A percentile compares a stretch with the other conserved stretches of the same genome.
These are phyloP conservation scores for Solanum pennellii DNA, from an alignment of 257 asterid genomes.

Conservation along the genomic window DNA sequence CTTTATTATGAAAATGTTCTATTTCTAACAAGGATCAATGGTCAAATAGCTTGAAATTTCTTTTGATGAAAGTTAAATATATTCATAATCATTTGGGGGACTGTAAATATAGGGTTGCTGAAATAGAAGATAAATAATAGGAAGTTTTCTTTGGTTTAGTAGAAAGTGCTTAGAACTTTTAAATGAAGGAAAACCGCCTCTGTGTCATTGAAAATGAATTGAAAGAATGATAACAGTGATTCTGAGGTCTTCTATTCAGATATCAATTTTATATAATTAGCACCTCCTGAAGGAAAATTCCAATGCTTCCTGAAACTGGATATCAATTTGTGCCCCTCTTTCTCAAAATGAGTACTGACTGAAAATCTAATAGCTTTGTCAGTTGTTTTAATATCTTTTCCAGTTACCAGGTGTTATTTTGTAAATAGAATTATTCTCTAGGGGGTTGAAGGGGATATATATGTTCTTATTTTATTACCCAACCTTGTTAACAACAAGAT, in stretches of 20 bases:
- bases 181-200: background rate
- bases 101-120: background rate
- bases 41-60: background rate
- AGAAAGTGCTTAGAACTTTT: background rate
- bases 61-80: background rate
- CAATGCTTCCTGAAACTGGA: background rate
- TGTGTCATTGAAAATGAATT: background rate
- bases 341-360: background rate
- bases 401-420: background rate
- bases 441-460: background rate
- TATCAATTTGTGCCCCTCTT: background rate
- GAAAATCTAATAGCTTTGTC: background rate
- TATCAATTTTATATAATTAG: background rate
- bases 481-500: background rate
- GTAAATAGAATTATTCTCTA: background rate
- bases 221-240: background rate
- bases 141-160: background rate
- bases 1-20: background rate
- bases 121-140: background rate
- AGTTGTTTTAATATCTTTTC: background rate
- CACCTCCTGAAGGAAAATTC: background rate
- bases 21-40: background rate
- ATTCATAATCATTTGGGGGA: background rate
- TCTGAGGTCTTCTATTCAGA: background rate
- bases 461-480: background rate